Conservation (phyloP, 1,139 yeast species). For the Yamadazyma mexicana region DNA sequence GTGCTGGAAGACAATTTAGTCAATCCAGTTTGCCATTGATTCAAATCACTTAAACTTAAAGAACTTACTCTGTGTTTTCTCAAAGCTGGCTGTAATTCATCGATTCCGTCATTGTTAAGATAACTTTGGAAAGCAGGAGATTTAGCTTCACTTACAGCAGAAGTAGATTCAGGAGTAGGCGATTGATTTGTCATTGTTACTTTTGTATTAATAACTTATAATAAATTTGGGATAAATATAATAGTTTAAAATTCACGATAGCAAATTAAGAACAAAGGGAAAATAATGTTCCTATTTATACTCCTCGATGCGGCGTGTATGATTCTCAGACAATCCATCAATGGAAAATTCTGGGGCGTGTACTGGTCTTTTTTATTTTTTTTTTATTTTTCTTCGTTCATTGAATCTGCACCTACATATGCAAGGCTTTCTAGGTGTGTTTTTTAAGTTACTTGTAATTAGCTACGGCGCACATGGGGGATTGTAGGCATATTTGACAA, state of each 20-base stretch:
- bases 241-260: background rate
- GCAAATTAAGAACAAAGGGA: slow-evolving; percentile 2
- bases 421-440: too few species aligned
- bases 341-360: background rate
- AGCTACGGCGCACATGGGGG: too few species aligned
- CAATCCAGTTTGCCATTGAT: slow-evolving; percentile 55
- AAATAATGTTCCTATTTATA: slow-evolving; percentile 7
- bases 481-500: too few species aligned
- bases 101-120: slow-evolving; percentile 71
- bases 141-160: slow-evolving; percentile 17
- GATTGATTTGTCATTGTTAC: slow-evolving; percentile 7
- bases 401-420: too few species aligned
- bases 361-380: too few species aligned
- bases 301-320: slow-evolving; percentile 16
- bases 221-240: background rate
- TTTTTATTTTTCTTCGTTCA: too few species aligned
- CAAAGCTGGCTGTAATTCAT: slow-evolving; percentile 58
- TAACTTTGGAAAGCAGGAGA: slow-evolving; percentile 47
- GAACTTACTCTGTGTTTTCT: slow-evolving; percentile 71
- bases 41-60: slow-evolving; percentile 66
- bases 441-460: too few species aligned
- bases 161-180: slow-evolving; percentile 4
- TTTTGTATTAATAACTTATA: too few species aligned
- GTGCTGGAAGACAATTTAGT: slow-evolving; percentile 47
- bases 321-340: too few species aligned